These are phyloP conservation scores for Diaporthe sp. DNA, from an alignment of 2,329 filamentous ascomycete species.

Conservation along the genomic window DNA sequence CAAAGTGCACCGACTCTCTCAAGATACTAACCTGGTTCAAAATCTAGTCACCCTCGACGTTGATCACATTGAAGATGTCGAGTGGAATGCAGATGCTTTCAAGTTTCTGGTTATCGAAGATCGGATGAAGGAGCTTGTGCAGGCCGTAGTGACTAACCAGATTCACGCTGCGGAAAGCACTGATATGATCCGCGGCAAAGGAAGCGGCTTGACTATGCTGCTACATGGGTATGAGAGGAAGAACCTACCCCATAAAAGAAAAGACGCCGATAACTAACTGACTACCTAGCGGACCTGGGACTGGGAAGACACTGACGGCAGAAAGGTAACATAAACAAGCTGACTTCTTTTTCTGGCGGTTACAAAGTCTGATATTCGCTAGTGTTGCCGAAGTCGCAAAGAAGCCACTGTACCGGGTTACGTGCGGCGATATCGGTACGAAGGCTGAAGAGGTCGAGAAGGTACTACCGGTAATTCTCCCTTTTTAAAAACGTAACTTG, in stretches of 20 bases:
- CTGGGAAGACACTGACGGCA: not conserved
- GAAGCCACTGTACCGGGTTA: not conserved
- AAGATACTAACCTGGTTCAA: not conserved
- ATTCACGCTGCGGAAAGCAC: not conserved
- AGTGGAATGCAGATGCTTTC: not conserved
- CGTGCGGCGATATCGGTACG: not conserved
- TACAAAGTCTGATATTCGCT: not conserved
- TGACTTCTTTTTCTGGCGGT: too few relatives aligned
- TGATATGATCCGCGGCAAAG: not conserved
- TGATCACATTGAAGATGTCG: not conserved
- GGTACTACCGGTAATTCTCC: too few relatives aligned
- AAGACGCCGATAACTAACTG: too few relatives aligned
- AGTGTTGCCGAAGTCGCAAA: not conserved
- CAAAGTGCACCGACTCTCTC: fast-evolving
- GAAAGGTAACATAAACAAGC: too few relatives aligned
- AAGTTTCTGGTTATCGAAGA: not conserved
- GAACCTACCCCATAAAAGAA: too few relatives aligned
- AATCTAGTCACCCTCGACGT: not conserved
- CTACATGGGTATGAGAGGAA: not conserved
- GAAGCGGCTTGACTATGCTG: not conserved
- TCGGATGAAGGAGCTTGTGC: not conserved
- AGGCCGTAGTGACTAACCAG: not conserved
- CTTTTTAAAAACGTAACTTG: not conserved
- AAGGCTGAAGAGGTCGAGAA: not conserved
- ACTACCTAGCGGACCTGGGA: not conserved